Percentiles rank a stretch among this genome's conserved stretches.
Conservation (phyloP, 345 rosid genomes). For the Eucalyptus virginea region DNA sequence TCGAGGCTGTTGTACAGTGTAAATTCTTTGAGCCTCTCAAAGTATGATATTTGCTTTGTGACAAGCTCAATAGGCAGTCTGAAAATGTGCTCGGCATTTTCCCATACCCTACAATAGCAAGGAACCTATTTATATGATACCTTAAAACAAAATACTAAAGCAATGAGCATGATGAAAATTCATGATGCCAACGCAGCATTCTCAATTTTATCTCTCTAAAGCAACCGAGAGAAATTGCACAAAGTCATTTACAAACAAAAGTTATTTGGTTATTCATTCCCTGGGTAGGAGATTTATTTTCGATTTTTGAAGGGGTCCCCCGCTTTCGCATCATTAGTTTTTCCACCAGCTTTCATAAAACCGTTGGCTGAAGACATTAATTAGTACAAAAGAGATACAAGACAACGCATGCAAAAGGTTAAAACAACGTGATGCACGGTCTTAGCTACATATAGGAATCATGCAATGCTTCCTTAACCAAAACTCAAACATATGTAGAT, state of each 20-base stretch:
- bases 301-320: conserved; percentile 16
- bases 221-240: too few species aligned
- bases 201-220: too few species aligned
- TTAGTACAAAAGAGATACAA: conserved; percentile 20
- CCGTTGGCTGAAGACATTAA: conserved; percentile 70
- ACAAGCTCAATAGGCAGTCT: too few species aligned
- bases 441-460: not conserved
- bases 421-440: not conserved
- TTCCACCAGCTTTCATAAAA: conserved; percentile 81
- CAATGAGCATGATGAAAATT: too few species aligned
- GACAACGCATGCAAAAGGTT: not conserved
- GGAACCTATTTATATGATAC: too few species aligned
- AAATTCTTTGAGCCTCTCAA: conserved; percentile 8
- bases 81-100: too few species aligned
- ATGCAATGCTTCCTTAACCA: not conserved
- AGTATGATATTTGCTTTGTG: not conserved
- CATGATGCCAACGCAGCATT: too few species aligned
- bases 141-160: too few species aligned
- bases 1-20: not conserved
- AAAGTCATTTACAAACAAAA: too few species aligned
- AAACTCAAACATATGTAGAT: not conserved
- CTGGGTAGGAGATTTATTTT: conserved; percentile 23
- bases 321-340: conserved; percentile 42
- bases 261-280: conserved; percentile 14
- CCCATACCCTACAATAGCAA: too few species aligned